Percentiles rank a stretch among this genome's conserved stretches.
phyloP scores from a whole-genome alignment of 495 filamentous ascomycete genomes.

The Xylaria venustula region DNA sequence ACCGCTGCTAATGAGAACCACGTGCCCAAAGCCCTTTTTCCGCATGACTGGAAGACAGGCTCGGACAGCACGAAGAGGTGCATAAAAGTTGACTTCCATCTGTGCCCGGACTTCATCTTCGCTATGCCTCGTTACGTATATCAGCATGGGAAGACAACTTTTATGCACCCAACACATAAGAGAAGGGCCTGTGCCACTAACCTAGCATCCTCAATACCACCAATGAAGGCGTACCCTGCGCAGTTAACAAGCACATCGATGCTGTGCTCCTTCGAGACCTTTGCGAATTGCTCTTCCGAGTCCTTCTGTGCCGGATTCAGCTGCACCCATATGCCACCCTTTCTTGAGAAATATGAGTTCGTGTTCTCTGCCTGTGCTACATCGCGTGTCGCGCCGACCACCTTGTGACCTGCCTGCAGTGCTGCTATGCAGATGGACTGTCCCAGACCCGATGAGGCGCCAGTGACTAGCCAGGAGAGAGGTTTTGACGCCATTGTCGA shows the following conservation, averaged over 20 bases:
- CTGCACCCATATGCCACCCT: slow-evolving; percentile 31
- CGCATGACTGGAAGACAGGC: slow-evolving; percentile 48
- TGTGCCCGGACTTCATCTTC: slow-evolving; percentile 32
- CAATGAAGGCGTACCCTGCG: slow-evolving; percentile 35
- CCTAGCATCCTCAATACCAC: slow-evolving; percentile 31
- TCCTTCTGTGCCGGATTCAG: slow-evolving; percentile 28
- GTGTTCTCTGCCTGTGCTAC: slow-evolving; percentile 22
- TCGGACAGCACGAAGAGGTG: slow-evolving; percentile 35
- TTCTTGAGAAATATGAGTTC: slow-evolving; percentile 20
- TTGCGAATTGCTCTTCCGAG: slow-evolving; percentile 11
- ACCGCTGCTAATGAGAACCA: slow-evolving; percentile 45
- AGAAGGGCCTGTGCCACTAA: background rate
- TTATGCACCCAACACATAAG: too few species aligned
- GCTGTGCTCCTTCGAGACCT: slow-evolving; percentile 6
- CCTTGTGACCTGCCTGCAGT: slow-evolving; percentile 45
- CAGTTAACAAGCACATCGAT: slow-evolving; percentile 40
- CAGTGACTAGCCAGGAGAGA: slow-evolving; percentile 52
- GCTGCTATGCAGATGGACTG: slow-evolving; percentile 39
- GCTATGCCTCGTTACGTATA: slow-evolving; percentile 15
- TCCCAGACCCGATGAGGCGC: slow-evolving; percentile 53
- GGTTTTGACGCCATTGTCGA: background rate
- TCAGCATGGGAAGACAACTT: background rate
- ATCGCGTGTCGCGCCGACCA: slow-evolving; percentile 50
- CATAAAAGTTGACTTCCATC: slow-evolving; percentile 45
- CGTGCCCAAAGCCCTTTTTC: slow-evolving; percentile 31